Evolutionary conservation across 176 grass and related monocot species (phyloP).

Genomic region (Rhynchospora breviuscula): DNA sequence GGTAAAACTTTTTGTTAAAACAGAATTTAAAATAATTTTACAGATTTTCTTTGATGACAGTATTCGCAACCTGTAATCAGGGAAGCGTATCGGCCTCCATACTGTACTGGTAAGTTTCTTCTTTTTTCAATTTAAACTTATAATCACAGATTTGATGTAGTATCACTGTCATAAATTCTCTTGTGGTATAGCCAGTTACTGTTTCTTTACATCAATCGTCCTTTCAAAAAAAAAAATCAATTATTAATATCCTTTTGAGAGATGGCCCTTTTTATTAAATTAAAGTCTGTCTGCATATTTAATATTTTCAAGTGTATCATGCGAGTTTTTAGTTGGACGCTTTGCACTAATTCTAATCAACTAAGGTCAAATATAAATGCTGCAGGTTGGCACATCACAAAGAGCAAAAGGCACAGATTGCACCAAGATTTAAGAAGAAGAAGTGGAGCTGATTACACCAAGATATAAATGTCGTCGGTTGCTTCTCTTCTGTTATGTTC

Average conservation of each 20-base stretch:
- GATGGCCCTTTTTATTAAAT: background rate
- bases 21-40: too few relatives aligned
- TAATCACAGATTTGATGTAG: background rate
- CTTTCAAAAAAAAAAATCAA: background rate
- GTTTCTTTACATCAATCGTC: background rate
- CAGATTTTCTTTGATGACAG: conserved; percentile 99
- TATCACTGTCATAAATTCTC: background rate
- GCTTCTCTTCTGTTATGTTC: too few relatives aligned
- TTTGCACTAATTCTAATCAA: background rate
- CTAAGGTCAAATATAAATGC: background rate
- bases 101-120: conserved; percentile 66
- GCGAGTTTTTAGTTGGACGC: background rate
- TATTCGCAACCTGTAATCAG: conserved; percentile 74
- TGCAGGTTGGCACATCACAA: conserved; percentile 62
- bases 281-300: background rate
- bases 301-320: background rate
- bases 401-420: conserved; percentile 70
- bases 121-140: background rate
- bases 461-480: too few relatives aligned
- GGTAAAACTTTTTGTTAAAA: too few relatives aligned
- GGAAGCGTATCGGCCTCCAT: conserved; percentile 74
- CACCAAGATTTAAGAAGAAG: too few relatives aligned
- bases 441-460: too few relatives aligned
- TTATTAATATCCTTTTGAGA: background rate
- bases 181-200: background rate